phyloP scores from a whole-genome alignment of 257 asterid genomes.

The Nemophila menziesii region DNA sequence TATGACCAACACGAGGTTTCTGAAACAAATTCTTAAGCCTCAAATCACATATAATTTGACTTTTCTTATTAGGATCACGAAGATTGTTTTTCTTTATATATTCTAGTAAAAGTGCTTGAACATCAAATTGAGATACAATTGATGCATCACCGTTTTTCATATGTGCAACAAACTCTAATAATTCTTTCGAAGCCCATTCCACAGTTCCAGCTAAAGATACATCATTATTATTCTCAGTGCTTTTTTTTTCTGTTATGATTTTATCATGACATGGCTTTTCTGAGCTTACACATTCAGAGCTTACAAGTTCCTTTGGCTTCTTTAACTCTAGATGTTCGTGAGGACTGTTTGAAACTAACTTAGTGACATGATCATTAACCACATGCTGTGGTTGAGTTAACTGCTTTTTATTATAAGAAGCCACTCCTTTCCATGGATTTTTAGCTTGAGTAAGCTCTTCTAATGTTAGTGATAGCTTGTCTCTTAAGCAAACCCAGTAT shows the following conservation, averaged over 20 bases:
- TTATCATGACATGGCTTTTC: neutral
- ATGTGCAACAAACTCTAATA: constrained; percentile 49
- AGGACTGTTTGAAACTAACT: constrained; percentile 10
- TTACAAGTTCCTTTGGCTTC: constrained; percentile 1
- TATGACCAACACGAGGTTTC: constrained; percentile 48
- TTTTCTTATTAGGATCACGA: constrained; percentile 47
- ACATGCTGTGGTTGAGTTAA: constrained; percentile 8
- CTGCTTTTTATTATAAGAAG: constrained; percentile 18
- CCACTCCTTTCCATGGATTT: constrained; percentile 31
- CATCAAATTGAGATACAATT: constrained; percentile 40
- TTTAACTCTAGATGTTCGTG: constrained; percentile 27
- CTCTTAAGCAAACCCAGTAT: constrained; percentile 63
- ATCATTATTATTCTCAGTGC: constrained; percentile 8
- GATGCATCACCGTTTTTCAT: constrained; percentile 53
- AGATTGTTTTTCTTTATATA: constrained; percentile 51
- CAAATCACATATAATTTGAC: constrained; percentile 47
- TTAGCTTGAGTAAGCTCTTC: constrained; percentile 57
- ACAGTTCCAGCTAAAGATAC: constrained; percentile 7
- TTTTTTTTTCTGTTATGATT: constrained; percentile 16
- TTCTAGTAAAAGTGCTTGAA: constrained; percentile 39
- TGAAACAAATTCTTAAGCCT: constrained; percentile 57
- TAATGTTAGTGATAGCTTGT: constrained; percentile 45
- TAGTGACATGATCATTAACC: constrained; percentile 16
- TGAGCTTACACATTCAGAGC: neutral
- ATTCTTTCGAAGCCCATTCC: constrained; percentile 55